Evolutionary conservation across 2,329 filamentous ascomycete genomes (phyloP).

Genomic region (Xylariaceae sp.): DNA sequence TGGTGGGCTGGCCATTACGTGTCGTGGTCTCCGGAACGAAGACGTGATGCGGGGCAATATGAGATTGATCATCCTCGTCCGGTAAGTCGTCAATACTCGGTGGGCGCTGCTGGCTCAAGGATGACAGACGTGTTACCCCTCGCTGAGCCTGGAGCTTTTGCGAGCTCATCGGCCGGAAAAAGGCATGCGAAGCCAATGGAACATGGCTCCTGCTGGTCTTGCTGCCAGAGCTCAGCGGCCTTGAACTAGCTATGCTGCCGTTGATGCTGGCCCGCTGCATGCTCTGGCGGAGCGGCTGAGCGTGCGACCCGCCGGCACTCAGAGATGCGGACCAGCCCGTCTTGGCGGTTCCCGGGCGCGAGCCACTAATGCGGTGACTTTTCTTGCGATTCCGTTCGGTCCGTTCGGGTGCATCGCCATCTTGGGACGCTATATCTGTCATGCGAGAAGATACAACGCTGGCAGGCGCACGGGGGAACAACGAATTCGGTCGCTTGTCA

Average conservation of each 20-base stretch:
- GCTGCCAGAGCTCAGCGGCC: conserved; percentile 63
- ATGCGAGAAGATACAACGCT: conserved; percentile 68
- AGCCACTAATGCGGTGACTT: conserved; percentile 41
- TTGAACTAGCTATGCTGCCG: conserved; percentile 39
- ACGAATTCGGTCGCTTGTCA: conserved; percentile 36
- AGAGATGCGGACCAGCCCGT: conserved; percentile 47
- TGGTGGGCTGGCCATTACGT: conserved; percentile 30
- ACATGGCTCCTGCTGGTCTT: conserved; percentile 83
- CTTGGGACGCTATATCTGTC: conserved; percentile 58
- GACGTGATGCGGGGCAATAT: conserved; percentile 53
- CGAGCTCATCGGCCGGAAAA: conserved; percentile 95
- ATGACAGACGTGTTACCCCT: conserved; percentile 47
- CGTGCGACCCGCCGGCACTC: conserved; percentile 45
- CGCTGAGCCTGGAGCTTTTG: conserved; percentile 89
- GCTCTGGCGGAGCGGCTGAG: conserved; percentile 50
- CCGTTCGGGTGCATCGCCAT: conserved; percentile 37
- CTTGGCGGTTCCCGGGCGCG: conserved; percentile 50
- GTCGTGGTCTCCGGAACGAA: conserved; percentile 39
- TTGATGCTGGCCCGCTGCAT: conserved; percentile 40
- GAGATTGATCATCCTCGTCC: conserved; percentile 38
- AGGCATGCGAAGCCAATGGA: conserved; percentile 81
- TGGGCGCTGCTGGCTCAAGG: conserved; percentile 36
- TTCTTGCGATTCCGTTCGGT: conserved; percentile 25
- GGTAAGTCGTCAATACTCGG: conserved; percentile 29
- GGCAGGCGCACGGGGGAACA: conserved; percentile 45